phyloP scores from a whole-genome alignment of 2,329 filamentous ascomycete genomes.

The Apiospora saccharicola region DNA sequence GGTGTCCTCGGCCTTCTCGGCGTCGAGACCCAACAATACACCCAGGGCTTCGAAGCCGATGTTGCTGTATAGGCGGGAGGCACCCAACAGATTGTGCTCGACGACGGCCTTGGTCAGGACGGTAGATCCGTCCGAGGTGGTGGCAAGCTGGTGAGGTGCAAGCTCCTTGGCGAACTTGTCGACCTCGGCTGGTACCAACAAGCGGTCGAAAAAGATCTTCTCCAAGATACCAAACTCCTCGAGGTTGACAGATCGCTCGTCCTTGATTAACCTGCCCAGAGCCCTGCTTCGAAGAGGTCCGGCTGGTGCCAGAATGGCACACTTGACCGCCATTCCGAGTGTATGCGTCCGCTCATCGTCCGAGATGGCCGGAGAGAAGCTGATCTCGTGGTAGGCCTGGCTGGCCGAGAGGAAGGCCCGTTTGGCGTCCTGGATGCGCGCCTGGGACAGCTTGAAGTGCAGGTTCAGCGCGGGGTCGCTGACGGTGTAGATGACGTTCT shows the following conservation, averaged over 20 bases:
- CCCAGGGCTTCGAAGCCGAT: conserved; percentile 80
- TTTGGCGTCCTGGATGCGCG: conserved; percentile 90
- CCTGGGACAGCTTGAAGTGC: conserved; percentile 90
- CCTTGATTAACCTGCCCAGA: conserved; percentile 88
- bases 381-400: conserved; percentile 87
- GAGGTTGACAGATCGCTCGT: conserved; percentile 79
- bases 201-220: conserved; percentile 94
- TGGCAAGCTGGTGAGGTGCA: conserved; percentile 87
- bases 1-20: conserved; percentile 86
- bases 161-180: conserved; percentile 83
- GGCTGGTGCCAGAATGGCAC: conserved; percentile 89
- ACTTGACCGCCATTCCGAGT: conserved; percentile 86
- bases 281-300: conserved; percentile 83
- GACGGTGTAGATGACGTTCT: conserved; percentile 86
- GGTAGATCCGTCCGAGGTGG: conserved; percentile 88
- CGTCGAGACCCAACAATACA: conserved; percentile 77
- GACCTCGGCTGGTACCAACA: conserved; percentile 84
- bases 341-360: conserved; percentile 87
- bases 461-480: conserved; percentile 76
- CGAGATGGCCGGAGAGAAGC: conserved; percentile 77
- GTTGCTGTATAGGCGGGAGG: conserved; percentile 80
- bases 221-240: conserved; percentile 89
- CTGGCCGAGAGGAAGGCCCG: conserved; percentile 89
- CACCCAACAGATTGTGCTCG: conserved; percentile 92
- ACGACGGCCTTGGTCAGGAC: conserved; percentile 93